phyloP scores from a whole-genome alignment of 345 rosid genomes.

The Rhodamnia rubescens region DNA sequence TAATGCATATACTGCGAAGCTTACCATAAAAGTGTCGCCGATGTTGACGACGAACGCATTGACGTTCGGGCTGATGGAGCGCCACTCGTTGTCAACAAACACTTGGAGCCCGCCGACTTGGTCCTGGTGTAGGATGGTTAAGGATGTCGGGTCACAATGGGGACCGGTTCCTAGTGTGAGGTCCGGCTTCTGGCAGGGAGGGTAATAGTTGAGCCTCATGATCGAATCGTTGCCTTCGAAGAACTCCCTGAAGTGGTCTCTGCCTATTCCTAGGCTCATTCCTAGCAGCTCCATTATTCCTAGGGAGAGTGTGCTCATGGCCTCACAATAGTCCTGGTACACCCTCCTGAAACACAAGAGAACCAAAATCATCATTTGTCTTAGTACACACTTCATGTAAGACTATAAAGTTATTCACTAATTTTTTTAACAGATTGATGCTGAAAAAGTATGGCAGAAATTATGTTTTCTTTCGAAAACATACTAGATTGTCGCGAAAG shows the following conservation, averaged over 20 bases:
- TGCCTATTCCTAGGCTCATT: constrained; percentile 55
- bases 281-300: constrained; percentile 91
- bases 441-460: not conserved
- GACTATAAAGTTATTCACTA: not conserved
- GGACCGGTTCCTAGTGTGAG: constrained; percentile 96
- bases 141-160: constrained; percentile 96
- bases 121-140: constrained; percentile 97
- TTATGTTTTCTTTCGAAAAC: not conserved
- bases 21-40: constrained; percentile 99
- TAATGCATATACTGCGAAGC: not conserved
- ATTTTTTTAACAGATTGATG: not conserved
- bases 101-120: constrained; percentile 95
- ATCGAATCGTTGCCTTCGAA: constrained; percentile 86
- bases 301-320: constrained; percentile 78
- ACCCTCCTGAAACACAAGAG: constrained; percentile 34
- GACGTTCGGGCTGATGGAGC: constrained; percentile 53
- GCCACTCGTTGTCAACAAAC: constrained; percentile 80
- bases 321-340: constrained; percentile 70
- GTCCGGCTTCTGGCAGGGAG: constrained; percentile 92
- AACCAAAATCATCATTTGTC: not conserved
- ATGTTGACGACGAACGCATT: constrained; percentile 86
- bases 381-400: not conserved
- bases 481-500: not conserved
- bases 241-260: constrained; percentile 45
- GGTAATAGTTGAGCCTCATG: constrained; percentile 95